These are phyloP conservation scores for Hygrocybe coccinea DNA, from an alignment of 768 basidiomycete genomes.

Conservation along the genomic window DNA sequence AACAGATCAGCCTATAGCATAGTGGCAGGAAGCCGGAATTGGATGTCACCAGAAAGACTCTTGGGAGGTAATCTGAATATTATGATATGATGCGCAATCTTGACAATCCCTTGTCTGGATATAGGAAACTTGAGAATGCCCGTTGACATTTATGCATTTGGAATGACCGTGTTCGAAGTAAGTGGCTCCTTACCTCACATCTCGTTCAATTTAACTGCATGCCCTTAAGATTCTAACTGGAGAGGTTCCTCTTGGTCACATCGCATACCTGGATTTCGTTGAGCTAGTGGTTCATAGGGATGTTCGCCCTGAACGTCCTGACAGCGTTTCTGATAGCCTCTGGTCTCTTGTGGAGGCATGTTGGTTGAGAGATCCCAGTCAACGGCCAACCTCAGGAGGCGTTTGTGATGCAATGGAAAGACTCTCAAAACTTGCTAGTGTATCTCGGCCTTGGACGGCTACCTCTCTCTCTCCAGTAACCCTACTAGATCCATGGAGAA, in stretches of 20 bases:
- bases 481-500: no score
- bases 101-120: not conserved
- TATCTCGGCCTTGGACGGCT: not conserved
- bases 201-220: not conserved
- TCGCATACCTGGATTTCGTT: constrained; percentile 2
- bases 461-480: no score
- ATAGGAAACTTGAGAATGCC: constrained; percentile 1
- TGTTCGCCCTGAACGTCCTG: constrained; percentile 8
- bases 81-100: not conserved
- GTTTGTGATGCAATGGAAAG: not conserved
- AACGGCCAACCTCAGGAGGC: not conserved
- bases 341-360: constrained; percentile 6
- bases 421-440: not conserved
- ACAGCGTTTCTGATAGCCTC: not conserved
- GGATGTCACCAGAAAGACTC: constrained; percentile 6
- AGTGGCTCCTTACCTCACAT: not conserved
- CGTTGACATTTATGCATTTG: constrained; percentile 9
- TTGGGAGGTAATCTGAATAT: not conserved
- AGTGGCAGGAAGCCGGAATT: constrained; percentile 2
- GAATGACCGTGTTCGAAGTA: constrained; percentile 9
- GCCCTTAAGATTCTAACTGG: constrained; percentile 2
- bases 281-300: not conserved
- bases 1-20: not conserved
- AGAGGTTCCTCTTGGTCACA: constrained; percentile 5
- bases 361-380: not conserved